Conservation (phyloP, 2,329 filamentous ascomycete species). For the Cladophialophora immunda region DNA sequence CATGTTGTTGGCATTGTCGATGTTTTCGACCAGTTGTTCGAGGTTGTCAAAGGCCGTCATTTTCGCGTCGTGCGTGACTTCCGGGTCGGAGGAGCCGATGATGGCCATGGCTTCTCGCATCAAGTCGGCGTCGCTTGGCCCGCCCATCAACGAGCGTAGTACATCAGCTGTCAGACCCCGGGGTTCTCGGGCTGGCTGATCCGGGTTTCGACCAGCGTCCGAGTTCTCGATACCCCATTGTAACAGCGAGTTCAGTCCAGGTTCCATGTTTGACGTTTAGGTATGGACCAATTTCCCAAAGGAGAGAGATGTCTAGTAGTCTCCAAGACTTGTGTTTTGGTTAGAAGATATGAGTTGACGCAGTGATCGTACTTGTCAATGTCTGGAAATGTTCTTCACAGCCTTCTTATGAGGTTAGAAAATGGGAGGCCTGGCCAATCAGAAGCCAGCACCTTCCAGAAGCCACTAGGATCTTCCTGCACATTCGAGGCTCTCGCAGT, state of each 20-base stretch:
- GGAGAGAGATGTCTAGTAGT: background rate
- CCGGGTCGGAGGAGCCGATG: slow-evolving; percentile 69
- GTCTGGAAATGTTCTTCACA: background rate
- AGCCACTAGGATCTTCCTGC: slow-evolving; percentile 32
- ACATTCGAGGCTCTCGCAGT: slow-evolving; percentile 23
- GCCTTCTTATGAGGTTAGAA: slow-evolving; percentile 8
- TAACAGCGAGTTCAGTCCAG: slow-evolving; percentile 76
- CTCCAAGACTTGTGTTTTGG: background rate
- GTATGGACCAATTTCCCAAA: slow-evolving; percentile 8
- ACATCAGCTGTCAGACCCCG: slow-evolving; percentile 71
- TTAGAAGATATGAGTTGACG: background rate
- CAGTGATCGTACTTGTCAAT: background rate
- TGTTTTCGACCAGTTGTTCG: slow-evolving; percentile 86
- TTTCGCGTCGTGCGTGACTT: slow-evolving; percentile 76
- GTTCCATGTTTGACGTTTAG: slow-evolving; percentile 58
- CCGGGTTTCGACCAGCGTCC: slow-evolving; percentile 35
- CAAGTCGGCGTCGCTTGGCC: slow-evolving; percentile 86
- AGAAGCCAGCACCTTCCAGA: slow-evolving; percentile 27
- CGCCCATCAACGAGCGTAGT: slow-evolving; percentile 79
- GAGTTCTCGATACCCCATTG: slow-evolving; percentile 79
- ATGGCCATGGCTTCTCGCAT: slow-evolving; percentile 87
- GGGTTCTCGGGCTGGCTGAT: slow-evolving; percentile 42
- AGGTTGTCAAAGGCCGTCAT: slow-evolving; percentile 92
- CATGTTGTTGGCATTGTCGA: slow-evolving; percentile 98
- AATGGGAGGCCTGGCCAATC: slow-evolving; percentile 23